phyloP scores from a whole-genome alignment of 352 stramenopile genomes.

The Pythium scleroteichum region DNA sequence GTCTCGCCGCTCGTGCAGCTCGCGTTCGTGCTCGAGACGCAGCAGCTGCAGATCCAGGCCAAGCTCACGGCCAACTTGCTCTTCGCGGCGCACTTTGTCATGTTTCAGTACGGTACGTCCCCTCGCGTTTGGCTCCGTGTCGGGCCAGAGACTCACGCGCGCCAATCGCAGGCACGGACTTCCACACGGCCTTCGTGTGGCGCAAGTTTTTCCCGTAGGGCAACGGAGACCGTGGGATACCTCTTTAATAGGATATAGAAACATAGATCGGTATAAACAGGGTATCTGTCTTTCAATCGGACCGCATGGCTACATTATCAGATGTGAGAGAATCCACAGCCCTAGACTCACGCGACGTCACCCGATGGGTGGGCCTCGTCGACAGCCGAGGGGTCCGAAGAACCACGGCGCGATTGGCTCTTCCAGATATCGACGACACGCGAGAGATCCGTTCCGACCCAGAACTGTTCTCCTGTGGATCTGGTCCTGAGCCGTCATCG shows the following conservation, averaged over 20 bases:
- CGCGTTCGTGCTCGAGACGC: slow-evolving; percentile 21
- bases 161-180: slow-evolving; percentile 4
- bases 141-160: background rate
- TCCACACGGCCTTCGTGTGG: slow-evolving; percentile 3
- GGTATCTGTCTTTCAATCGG: background rate
- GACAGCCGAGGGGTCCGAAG: too few species aligned
- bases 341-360: too few species aligned
- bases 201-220: slow-evolving; percentile 3
- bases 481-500: too few species aligned
- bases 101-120: slow-evolving; percentile 18
- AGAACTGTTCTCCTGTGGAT: too few species aligned
- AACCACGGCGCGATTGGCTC: too few species aligned
- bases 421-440: too few species aligned
- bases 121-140: background rate
- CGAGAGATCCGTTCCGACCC: too few species aligned
- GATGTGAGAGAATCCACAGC: too few species aligned
- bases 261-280: background rate
- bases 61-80: slow-evolving; percentile 14
- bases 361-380: too few species aligned
- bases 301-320: too few species aligned
- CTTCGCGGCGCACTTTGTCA: slow-evolving; percentile 8
- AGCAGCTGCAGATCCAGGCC: slow-evolving; percentile 17
- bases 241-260: background rate
- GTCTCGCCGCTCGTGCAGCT: slow-evolving; percentile 11
- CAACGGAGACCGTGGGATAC: background rate